Conservation (phyloP, 192 early-diverging fungal species). For the Funneliformis geosporum region DNA sequence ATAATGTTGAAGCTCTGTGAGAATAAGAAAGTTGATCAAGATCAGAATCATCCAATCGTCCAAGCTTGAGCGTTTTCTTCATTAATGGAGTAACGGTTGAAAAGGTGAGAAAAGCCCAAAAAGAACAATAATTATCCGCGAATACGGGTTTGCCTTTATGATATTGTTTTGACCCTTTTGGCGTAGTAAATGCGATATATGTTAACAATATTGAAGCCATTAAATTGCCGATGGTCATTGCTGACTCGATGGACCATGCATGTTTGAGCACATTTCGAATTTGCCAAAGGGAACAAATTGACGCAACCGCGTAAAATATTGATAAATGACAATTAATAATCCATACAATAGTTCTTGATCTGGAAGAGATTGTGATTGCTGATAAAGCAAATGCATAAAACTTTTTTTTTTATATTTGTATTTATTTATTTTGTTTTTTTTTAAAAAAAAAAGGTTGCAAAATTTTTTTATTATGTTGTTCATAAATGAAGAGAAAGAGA, state of each 20-base stretch:
- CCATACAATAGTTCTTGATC: slow-evolving; percentile 33
- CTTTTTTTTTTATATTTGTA: no score
- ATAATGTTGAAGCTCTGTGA: slow-evolving; percentile 37
- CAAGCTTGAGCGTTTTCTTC: slow-evolving; percentile 6
- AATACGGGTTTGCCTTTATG: slow-evolving; percentile 30
- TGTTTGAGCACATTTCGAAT: background rate
- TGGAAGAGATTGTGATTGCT: background rate
- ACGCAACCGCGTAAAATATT: slow-evolving; percentile 34
- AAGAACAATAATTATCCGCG: slow-evolving; percentile 34
- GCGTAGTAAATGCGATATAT: slow-evolving; percentile 34
- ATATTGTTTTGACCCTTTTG: slow-evolving; percentile 36
- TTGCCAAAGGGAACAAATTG: slow-evolving; percentile 16
- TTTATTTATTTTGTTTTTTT: background rate
- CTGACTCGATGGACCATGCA: background rate
- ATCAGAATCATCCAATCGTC: slow-evolving; percentile 32
- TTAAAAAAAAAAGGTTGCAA: background rate
- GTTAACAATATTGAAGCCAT: background rate
- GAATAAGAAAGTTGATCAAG: slow-evolving; percentile 34
- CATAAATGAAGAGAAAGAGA: background rate
- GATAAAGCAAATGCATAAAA: background rate
- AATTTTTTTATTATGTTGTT: background rate
- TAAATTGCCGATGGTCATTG: background rate
- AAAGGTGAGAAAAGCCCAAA: slow-evolving; percentile 37
- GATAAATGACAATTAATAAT: slow-evolving; percentile 40
- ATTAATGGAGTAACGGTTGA: slow-evolving; percentile 36